Base-by-base conservation (phyloP, 2,329 filamentous ascomycete species). In the Hypoxylon sp. region DNA sequence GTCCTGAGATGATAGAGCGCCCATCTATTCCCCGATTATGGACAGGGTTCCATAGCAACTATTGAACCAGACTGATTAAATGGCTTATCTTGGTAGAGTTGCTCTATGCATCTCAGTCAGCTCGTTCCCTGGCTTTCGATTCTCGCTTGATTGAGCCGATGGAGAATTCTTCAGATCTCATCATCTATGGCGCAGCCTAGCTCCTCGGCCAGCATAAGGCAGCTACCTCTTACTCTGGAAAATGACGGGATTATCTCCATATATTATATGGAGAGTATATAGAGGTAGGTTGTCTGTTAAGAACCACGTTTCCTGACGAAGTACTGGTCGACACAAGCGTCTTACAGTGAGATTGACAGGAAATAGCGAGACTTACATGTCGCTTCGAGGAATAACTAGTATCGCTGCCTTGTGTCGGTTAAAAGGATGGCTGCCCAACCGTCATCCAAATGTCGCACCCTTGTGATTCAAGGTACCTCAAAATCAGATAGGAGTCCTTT, bases 351-450 rank as follows among this genome's bases (percentile, higher is more conserved):
- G 14, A 37, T 52, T 21, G 27, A 25, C 8, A 23, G 29, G 14
- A 11, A n/a, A 43, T 21, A 41, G 39, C n/a, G 19, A 34, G 19
- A 50, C 39, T 61, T 25, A 27, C 43, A 43, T 46, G 11, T 23
- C 57, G 23, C 43, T 45, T 25, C 32, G 39, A 43, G n/a, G 27
- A 48, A 11, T 25, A 9, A 27, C 19, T 19, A 14, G 29, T 47
- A 25, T 52, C 61, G 55, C 55, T 63, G 51, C 51, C 55, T 53
- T 45, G 30, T 23, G 30, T n/a, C 12, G 39, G n/a, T 39, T 23
- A 50, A 50, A 43, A 23, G 25, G 32, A 54, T 52, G 16, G 43
- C 25, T 51, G 52, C 55, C 63, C 34, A 55, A 63, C 55, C n/a
- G 30, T 37, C 12, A 32, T 61, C 45, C 27, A 25, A 41, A 52